A percentile compares a stretch with the other conserved stretches of the same genome.
Evolutionary conservation across 208 protist species (phyloP).

Genomic region (Leptomonas pyrrhocoris): DNA sequence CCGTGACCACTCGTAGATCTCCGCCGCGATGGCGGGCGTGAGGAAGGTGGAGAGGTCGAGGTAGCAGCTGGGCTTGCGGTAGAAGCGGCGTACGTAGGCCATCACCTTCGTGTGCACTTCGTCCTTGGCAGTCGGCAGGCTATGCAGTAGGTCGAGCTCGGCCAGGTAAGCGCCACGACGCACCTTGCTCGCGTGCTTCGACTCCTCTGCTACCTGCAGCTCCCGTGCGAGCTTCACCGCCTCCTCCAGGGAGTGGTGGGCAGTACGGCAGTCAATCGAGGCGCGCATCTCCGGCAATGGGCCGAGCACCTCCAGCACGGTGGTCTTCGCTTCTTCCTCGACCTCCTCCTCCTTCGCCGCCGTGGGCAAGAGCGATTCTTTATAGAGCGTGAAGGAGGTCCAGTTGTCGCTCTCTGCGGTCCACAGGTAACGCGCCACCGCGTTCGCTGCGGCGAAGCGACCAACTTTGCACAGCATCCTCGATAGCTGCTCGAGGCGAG

Average conservation of each 20-base stretch:
- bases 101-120: conserved; percentile 48
- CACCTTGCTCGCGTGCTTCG: conserved; percentile 37
- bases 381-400: conserved; percentile 68
- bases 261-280: conserved; percentile 41
- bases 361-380: conserved; percentile 44
- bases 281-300: conserved; percentile 34
- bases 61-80: conserved; percentile 76
- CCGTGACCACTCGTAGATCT: conserved; percentile 68
- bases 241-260: conserved; percentile 47
- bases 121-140: conserved; percentile 18
- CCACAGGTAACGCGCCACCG: conserved; percentile 66
- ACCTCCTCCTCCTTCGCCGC: background rate
- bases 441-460: conserved; percentile 54
- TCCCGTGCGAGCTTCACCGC: conserved; percentile 54
- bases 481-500: conserved; percentile 76
- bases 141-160: conserved; percentile 67
- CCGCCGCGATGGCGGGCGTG: conserved; percentile 40
- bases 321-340: conserved; percentile 6
- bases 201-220: conserved; percentile 36
- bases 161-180: conserved; percentile 82
- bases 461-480: conserved; percentile 43
- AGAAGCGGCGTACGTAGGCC: conserved; percentile 78
- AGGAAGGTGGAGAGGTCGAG: conserved; percentile 87
- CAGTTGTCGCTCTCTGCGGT: conserved; percentile 78
- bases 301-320: conserved; percentile 27